Conservation (phyloP, 179 eudicot genomes). For the Beta corolliflora region DNA sequence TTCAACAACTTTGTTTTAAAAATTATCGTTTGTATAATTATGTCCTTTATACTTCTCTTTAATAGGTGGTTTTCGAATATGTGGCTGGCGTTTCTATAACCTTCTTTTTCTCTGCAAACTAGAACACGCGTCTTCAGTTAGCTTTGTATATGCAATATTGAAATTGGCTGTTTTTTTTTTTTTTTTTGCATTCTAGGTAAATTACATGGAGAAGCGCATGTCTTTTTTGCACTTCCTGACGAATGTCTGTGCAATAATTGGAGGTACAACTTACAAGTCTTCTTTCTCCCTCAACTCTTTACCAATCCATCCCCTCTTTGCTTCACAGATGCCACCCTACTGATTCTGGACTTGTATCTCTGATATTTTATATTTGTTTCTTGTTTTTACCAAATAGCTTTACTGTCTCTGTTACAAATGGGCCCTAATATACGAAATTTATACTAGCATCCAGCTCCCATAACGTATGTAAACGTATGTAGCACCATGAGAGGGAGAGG, state of each 20-base stretch:
- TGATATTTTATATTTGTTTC: not conserved
- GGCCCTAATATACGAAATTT: not conserved
- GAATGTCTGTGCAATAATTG: conserved; percentile 76
- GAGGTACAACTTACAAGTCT: conserved; percentile 48
- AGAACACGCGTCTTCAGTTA: not conserved
- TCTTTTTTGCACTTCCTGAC: conserved; percentile 83
- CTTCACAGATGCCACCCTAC: not conserved
- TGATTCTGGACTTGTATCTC: not conserved
- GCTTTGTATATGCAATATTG: not conserved
- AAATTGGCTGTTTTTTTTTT: not conserved
- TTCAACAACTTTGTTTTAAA: not conserved
- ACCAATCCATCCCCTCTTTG: not conserved
- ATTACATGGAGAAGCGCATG: conserved; percentile 56
- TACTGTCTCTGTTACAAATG: not conserved
- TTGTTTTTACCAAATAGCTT: not conserved
- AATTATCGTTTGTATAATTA: not conserved
- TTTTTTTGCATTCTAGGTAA: conserved; percentile 52
- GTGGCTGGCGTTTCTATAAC: not conserved
- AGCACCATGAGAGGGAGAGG: not conserved
- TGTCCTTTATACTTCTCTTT: not conserved
- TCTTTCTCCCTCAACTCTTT: not conserved
- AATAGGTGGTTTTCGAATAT: not conserved
- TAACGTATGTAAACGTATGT: too few species aligned
- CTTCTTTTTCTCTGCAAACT: not conserved
- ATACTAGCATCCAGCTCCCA: not conserved